phyloP scores from a whole-genome alignment of 1,284 basidiomycete species.

The Athelia psychrophila region DNA sequence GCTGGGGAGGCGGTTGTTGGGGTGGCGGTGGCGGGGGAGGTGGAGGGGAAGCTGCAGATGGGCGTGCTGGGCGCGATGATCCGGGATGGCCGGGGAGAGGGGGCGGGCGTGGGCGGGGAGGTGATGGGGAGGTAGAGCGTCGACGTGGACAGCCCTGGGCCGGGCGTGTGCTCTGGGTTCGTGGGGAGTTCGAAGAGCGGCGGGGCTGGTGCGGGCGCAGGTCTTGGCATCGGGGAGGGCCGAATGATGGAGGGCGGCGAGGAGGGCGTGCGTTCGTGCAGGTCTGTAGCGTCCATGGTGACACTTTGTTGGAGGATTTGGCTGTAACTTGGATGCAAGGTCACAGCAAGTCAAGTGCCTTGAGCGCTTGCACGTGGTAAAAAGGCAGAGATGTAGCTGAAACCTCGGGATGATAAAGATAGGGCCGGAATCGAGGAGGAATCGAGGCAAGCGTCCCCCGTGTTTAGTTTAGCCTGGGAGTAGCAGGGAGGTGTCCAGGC shows the following conservation, averaged over 20 bases:
- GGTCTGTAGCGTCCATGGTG: not conserved
- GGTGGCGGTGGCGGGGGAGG: conserved; percentile 16
- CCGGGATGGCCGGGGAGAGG: conserved; percentile 49
- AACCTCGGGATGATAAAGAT: too few species aligned
- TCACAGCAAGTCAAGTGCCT: too few species aligned
- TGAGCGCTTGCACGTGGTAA: too few species aligned
- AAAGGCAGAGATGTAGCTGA: too few species aligned
- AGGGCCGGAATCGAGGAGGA: too few species aligned
- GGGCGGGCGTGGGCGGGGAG: conserved; percentile 68
- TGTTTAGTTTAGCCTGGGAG: too few species aligned
- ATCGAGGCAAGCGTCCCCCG: too few species aligned
- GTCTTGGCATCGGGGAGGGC: not conserved
- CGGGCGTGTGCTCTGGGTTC: not conserved
- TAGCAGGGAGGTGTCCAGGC: too few species aligned
- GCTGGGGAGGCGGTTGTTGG: conserved; percentile 27
- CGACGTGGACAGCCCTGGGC: conserved; percentile 7
- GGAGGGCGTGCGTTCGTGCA: not conserved
- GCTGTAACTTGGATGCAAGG: too few species aligned
- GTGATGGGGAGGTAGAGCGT: conserved; percentile 55
- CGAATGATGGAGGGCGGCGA: not conserved
- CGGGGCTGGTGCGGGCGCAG: not conserved
- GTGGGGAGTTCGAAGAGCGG: not conserved
- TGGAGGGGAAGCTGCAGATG: conserved; percentile 19
- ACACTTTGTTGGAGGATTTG: too few species aligned
- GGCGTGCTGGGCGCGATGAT: conserved; percentile 16